Percentiles rank a stretch among this genome's conserved stretches.
Conservation (phyloP, 345 rosid genomes). For the Linum trigynum region DNA sequence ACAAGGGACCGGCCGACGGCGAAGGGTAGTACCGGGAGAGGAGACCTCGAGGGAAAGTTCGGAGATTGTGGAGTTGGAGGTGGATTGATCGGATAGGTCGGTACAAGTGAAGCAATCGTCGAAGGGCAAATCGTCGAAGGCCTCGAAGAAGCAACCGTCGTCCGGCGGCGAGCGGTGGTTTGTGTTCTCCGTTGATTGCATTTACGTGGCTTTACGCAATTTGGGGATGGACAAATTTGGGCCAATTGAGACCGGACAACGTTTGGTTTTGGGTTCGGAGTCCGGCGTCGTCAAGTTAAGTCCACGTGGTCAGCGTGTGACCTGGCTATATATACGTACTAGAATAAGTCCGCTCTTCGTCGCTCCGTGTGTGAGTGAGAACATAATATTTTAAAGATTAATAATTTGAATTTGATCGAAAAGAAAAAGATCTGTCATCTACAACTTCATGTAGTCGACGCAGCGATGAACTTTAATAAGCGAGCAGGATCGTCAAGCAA, state of each 20-base stretch:
- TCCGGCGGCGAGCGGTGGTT: conserved; percentile 10
- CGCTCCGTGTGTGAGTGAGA: too few species aligned
- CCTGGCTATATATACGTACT: too few species aligned
- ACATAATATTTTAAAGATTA: too few species aligned
- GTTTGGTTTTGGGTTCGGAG: neutral
- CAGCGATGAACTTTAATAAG: too few species aligned
- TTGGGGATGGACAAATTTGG: neutral
- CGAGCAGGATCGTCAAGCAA: too few species aligned
- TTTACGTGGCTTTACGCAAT: neutral
- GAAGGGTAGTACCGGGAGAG: conserved; percentile 20
- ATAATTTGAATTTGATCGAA: too few species aligned
- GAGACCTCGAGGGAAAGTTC: conserved; percentile 9
- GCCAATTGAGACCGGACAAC: neutral
- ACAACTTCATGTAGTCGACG: too few species aligned
- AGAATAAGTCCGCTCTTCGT: too few species aligned
- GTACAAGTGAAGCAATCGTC: conserved; percentile 28
- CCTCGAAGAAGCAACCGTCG: conserved; percentile 42
- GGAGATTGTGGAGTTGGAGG: conserved; percentile 16
- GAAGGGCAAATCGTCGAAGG: conserved; percentile 46
- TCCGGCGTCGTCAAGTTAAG: neutral
- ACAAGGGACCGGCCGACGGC: conserved; percentile 14
- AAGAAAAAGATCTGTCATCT: too few species aligned
- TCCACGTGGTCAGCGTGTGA: neutral
- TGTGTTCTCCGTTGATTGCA: conserved; percentile 21
- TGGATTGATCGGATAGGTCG: conserved; percentile 22